Evolutionary conservation across 1,284 basidiomycete species (phyloP), one percentile per base, ranked within the genome.

Genomic region (Neonothopanus nambi): DNA sequence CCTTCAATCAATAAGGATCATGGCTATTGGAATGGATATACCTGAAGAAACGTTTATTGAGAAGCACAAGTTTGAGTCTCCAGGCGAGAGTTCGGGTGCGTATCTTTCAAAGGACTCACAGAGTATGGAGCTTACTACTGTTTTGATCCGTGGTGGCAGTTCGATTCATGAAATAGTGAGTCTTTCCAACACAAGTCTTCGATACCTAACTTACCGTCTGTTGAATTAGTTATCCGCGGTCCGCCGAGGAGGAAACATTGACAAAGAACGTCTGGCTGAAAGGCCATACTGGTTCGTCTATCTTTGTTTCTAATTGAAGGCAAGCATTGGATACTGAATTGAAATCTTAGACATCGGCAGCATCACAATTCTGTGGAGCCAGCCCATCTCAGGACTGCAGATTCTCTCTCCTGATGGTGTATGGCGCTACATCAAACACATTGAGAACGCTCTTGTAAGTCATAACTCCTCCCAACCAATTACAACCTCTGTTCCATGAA

Each of bases 301-400:
- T 23, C 35, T 7, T 9, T 17, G 15, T 36, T 11, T 28, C 18
- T 36, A 42, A 23, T 13, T 3, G 6, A 12, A 13, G 1, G 20
- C 12, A 2, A 35, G 3, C 48, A 9, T 5, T 35, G 3, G 15
- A 20, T 12, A 23, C 15, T 36, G 17, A 11, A 18, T 42, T 18
- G 20, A 7, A 5, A 2, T 38, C 23, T 1, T 38, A 78, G 78
- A 80, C 55, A 68, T 76, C 51, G 77, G 72, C 28, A 72, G 63
- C 43, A 62, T 79, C 48, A 76, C 73, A 7, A 70, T 80, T 11
- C 62, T 79, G n/a, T 80, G 76, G 74, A 75, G 75, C 30, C 77
- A 79, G 48, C 77, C 77, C 1, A 69, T 79, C 8, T 65, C 72
- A 21, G 74, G 68, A 1, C 68, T 80, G 39, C 78, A 79, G 39